Conservation (phyloP, 306 rosid species). For the Pterocarpus santalinus region DNA sequence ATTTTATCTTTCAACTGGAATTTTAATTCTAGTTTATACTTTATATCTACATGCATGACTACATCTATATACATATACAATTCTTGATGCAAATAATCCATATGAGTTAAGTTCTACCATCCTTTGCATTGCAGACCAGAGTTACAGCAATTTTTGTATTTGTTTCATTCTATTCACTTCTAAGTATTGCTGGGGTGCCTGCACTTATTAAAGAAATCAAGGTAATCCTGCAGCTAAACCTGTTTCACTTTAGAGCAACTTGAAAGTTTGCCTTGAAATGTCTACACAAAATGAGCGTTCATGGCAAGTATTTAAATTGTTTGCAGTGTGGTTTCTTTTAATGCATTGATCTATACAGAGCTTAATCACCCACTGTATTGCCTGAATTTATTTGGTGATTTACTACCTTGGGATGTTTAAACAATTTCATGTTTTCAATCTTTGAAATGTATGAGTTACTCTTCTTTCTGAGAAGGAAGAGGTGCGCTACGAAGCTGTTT, state of each 20-base stretch:
- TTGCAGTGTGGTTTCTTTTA: too few relatives aligned
- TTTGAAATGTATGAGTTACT: too few relatives aligned
- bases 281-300: too few relatives aligned
- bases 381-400: too few relatives aligned
- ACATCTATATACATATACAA: neutral
- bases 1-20: constrained; percentile 18
- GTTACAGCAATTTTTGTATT: constrained; percentile 94
- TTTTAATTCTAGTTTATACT: neutral
- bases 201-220: constrained; percentile 85
- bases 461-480: too few relatives aligned
- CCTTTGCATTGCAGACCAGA: constrained; percentile 73
- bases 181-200: constrained; percentile 92
- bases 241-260: neutral
- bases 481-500: too few relatives aligned
- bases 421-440: neutral
- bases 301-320: too few relatives aligned
- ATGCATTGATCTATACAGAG: too few relatives aligned
- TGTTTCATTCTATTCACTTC: constrained; percentile 87
- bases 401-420: too few relatives aligned
- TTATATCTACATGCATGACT: neutral
- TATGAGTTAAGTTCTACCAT: constrained; percentile 13
- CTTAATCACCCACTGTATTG: too few relatives aligned
- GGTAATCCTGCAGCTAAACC: constrained; percentile 55
- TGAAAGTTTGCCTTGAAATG: too few relatives aligned
- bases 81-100: constrained; percentile 14